Base-by-base conservation (phyloP, 2,329 filamentous ascomycete genomes). In the Aspergillus sp. region DNA sequence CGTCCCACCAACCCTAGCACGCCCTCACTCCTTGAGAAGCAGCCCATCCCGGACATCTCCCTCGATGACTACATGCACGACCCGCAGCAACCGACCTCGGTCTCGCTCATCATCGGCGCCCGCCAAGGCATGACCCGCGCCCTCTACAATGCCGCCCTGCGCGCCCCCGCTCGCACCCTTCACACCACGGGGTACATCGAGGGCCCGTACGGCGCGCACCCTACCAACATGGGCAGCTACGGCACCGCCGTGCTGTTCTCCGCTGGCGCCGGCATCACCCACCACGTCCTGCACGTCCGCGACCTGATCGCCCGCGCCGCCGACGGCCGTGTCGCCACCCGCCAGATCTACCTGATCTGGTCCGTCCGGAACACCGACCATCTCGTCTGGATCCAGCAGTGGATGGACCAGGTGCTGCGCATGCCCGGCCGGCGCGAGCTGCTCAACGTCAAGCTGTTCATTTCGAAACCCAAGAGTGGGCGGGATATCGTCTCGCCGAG, bases 201-300 rank as follows among this genome's bases (percentile, higher is more conserved):
- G 69, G 84, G 84, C 0, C 84, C 84, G 0, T 87, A 87, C 64
- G 81, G 79, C 43, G 82, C 82, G 7, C 79, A 82, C 64, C 79
- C 84, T 49, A 75, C 74, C 40, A 76, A 76, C 45, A 75, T 85
- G 47, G 72, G 76, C 44, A 84, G 80, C 48, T 87, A 86, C 69
- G 85, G 84, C 61, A 87, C 84, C 0, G 77, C 82, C n/a, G 69
- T 87, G 20, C 79, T 87, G 51, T 87, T 87, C 70, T 84, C 84
- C 4, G 84, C 81, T 45, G 84, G 84, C 49, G 83, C 85, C 23
- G 84, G 84, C 49, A 87, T 87, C 54, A 87, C 85, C 2, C 84
- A 87, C 63, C 83, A 86, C 66, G 75, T 86, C 54, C 76, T 82
- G 50, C 83, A 81, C 68, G 75, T 86, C 17, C 81, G 81, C 56